These are phyloP conservation scores for Candida pseudoglaebosa DNA, from an alignment of 805 yeast genomes.

Conservation along the genomic window DNA sequence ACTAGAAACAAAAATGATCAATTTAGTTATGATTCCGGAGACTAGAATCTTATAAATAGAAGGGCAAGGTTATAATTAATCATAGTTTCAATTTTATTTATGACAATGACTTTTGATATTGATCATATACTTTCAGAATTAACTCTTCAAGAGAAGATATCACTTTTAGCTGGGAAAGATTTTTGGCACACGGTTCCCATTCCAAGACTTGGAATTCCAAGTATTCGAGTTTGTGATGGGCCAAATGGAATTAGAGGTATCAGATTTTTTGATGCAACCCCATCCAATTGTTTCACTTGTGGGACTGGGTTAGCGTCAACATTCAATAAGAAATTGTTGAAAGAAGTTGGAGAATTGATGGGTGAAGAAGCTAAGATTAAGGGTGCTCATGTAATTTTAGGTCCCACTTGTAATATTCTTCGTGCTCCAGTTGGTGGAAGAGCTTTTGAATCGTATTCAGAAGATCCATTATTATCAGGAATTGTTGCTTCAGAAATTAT, in stretches of 20 bases:
- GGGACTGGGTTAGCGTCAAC: constrained; percentile 60
- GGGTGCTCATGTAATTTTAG: constrained; percentile 40
- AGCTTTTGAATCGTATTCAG: constrained; percentile 59
- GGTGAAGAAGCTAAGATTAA: constrained; percentile 53
- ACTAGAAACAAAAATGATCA: no score
- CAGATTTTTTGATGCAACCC: constrained; percentile 46
- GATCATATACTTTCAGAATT: constrained; percentile 26
- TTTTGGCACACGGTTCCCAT: constrained; percentile 49
- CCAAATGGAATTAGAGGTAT: constrained; percentile 66
- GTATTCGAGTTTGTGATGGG: constrained; percentile 51
- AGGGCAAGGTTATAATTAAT: no score
- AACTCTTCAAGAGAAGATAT: constrained; percentile 32
- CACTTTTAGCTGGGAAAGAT: constrained; percentile 38
- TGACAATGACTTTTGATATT: constrained; percentile 17
- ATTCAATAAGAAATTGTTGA: constrained; percentile 47
- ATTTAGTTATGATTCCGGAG: no score
- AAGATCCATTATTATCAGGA: constrained; percentile 52
- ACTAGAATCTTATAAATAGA: no score
- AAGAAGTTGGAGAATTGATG: constrained; percentile 49
- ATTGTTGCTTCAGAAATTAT: constrained; percentile 47
- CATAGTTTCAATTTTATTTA: no score
- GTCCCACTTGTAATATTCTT: constrained; percentile 47
- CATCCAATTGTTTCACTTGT: constrained; percentile 57
- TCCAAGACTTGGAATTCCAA: constrained; percentile 40
- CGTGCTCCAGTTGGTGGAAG: constrained; percentile 60